Conservation (phyloP, 306 rosid genomes). For the Prosopis cineraria region DNA sequence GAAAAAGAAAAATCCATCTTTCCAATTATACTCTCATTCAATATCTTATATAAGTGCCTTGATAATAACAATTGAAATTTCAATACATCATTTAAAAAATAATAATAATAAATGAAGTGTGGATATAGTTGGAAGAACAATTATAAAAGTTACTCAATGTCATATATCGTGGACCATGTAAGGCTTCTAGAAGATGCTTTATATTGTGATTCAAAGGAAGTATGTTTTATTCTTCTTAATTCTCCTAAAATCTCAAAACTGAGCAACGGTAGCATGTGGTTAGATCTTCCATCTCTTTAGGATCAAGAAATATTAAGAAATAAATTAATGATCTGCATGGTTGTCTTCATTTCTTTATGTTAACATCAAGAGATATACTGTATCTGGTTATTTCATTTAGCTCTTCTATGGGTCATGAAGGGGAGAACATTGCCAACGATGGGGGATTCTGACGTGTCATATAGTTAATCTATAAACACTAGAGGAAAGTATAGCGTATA, state of each 20-base stretch:
- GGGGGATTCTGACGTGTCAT: not conserved
- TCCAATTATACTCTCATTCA: too few relatives aligned
- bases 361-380: conserved; percentile 21
- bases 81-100: too few relatives aligned
- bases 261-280: not conserved
- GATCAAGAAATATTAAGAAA: not conserved
- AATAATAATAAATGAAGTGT: too few relatives aligned
- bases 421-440: not conserved
- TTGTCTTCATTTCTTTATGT: not conserved
- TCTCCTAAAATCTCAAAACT: not conserved
- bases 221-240: too few relatives aligned
- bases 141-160: too few relatives aligned
- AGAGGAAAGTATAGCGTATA: not conserved
- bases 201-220: too few relatives aligned
- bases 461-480: not conserved
- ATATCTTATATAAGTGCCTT: too few relatives aligned
- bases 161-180: too few relatives aligned
- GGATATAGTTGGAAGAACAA: too few relatives aligned
- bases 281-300: not conserved
- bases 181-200: too few relatives aligned
- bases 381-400: conserved; percentile 25
- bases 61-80: too few relatives aligned
- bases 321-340: not conserved
- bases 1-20: too few relatives aligned
- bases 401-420: not conserved